Evolutionary conservation across 768 basidiomycete species (phyloP).

Genomic region (Leccinum incarnatum): DNA sequence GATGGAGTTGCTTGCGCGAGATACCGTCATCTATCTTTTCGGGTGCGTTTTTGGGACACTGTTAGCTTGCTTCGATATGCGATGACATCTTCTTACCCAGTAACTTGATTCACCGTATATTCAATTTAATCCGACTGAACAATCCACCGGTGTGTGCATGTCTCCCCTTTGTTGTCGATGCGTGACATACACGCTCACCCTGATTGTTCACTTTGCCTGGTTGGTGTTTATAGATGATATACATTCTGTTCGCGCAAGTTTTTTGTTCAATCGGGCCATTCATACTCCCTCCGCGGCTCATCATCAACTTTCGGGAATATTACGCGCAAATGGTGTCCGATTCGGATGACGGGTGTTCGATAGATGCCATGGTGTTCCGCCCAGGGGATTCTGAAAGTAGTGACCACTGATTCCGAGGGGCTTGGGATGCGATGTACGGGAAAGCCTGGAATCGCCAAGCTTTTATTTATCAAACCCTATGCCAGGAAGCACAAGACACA

Average conservation of each 20-base stretch:
- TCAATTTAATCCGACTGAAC: neutral
- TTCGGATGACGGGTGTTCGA: constrained; percentile 1
- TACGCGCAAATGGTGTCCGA: neutral
- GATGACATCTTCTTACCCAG: neutral
- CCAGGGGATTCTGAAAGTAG: neutral
- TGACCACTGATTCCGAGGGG: neutral
- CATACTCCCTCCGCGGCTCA: constrained; percentile 8
- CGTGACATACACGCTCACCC: neutral
- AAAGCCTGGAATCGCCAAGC: neutral
- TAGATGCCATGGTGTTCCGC: constrained; percentile 6
- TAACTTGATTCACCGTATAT: neutral
- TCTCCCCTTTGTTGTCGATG: neutral
- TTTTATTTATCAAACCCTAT: neutral
- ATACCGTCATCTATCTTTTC: constrained; percentile 6
- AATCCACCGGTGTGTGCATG: neutral
- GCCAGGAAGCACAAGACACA: neutral
- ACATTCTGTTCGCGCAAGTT: neutral
- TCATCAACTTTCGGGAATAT: constrained; percentile 9
- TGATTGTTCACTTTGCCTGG: neutral
- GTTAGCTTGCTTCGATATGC: neutral
- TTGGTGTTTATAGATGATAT: neutral
- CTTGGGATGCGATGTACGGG: neutral
- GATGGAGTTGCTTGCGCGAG: constrained; percentile 3
- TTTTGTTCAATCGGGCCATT: constrained; percentile 4
- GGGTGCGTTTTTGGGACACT: neutral